Evolutionary conservation across 1,139 yeast genomes (phyloP).

Genomic region (Saccharomyces hybrid): DNA sequence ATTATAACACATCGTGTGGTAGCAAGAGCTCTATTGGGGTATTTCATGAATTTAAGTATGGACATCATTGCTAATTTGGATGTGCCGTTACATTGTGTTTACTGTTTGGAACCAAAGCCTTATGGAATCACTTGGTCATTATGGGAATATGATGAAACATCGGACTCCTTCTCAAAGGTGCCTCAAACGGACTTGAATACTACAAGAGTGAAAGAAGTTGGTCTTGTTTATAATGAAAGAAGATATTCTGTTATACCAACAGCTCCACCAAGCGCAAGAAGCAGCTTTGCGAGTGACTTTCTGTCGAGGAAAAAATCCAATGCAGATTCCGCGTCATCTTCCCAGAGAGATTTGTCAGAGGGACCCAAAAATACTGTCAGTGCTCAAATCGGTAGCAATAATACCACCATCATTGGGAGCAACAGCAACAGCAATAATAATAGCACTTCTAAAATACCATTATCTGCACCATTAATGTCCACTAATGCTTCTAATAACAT

Average conservation of each 20-base stretch:
- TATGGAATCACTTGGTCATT: conserved; percentile 91
- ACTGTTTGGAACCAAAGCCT: conserved; percentile 85
- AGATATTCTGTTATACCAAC: conserved; percentile 70
- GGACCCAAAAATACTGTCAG: background rate
- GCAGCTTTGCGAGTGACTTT: conserved; percentile 17
- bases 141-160: conserved; percentile 73
- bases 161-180: conserved; percentile 72
- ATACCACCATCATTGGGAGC: background rate
- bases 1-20: conserved; percentile 88
- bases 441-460: background rate
- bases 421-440: background rate
- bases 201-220: conserved; percentile 51
- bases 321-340: conserved; percentile 10
- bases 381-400: background rate
- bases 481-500: background rate
- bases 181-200: conserved; percentile 54
- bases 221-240: conserved; percentile 56
- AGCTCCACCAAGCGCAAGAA: conserved; percentile 41
- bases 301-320: conserved; percentile 13
- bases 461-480: background rate
- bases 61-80: conserved; percentile 83
- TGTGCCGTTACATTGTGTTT: conserved; percentile 86
- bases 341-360: background rate
- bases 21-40: conserved; percentile 77
- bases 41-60: conserved; percentile 77